Conservation (phyloP, 345 rosid genomes). For the Pistacia vera region DNA sequence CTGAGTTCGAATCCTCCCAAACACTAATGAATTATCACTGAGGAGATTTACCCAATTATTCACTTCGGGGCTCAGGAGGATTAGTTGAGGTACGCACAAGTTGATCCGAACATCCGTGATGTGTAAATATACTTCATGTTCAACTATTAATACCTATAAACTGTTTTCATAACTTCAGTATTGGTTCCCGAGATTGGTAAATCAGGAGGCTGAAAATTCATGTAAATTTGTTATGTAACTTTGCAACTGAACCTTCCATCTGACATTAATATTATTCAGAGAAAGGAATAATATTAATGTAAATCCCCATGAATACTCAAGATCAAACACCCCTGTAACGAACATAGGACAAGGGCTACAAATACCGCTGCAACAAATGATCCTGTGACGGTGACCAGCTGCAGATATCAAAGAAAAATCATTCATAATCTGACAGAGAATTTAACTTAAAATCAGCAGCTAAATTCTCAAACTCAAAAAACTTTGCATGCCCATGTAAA, state of each 20-base stretch:
- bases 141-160: background rate
- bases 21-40: no score
- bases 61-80: no score
- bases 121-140: background rate
- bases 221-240: background rate
- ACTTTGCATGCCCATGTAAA: constrained; percentile 70
- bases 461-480: background rate
- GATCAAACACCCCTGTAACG: constrained; percentile 91
- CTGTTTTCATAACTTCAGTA: no score
- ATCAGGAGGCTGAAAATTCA: constrained; percentile 4
- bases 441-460: constrained; percentile 1
- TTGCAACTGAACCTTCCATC: background rate
- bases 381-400: constrained; percentile 73
- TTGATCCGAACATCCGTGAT: no score
- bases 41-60: no score
- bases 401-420: constrained; percentile 7
- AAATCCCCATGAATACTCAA: constrained; percentile 45
- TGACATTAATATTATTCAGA: background rate
- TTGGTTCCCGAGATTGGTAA: background rate
- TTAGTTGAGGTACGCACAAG: no score
- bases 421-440: background rate
- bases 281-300: no score
- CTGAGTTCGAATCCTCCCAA: no score
- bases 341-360: constrained; percentile 63
- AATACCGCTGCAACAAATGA: constrained; percentile 40